Percentiles rank a stretch among this genome's conserved stretches.
These are phyloP conservation scores for Lichtheimia ramosa DNA, from an alignment of 371 early-diverging fungal species.

Conservation along the genomic window DNA sequence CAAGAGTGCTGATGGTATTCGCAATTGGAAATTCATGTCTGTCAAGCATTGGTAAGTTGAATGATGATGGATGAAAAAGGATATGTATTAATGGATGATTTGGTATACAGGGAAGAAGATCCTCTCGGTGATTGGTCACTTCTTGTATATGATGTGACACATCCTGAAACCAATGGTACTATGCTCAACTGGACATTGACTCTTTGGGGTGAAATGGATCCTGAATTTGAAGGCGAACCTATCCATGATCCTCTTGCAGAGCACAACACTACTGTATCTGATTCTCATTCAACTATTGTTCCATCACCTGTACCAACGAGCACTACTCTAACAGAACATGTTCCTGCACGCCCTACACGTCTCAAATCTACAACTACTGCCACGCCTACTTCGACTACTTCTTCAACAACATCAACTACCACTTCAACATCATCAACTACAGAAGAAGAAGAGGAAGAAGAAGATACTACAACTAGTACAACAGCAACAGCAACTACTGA, in stretches of 20 bases:
- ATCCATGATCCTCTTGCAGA: slow-evolving; percentile 15
- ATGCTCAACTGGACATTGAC: slow-evolving; percentile 68
- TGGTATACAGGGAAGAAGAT: slow-evolving; percentile 74
- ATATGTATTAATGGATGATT: background rate
- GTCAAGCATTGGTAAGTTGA: slow-evolving; percentile 90
- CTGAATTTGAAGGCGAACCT: slow-evolving; percentile 30
- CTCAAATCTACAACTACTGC: slow-evolving; percentile 14
- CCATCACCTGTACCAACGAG: background rate
- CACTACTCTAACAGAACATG: slow-evolving; percentile 3
- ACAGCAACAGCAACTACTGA: too few species aligned
- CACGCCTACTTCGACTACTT: background rate
- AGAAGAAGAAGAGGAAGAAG: background rate
- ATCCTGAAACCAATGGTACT: slow-evolving; percentile 40
- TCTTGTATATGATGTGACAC: slow-evolving; percentile 56
- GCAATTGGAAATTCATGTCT: slow-evolving; percentile 93
- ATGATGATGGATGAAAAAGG: too few species aligned
- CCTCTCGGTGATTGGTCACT: slow-evolving; percentile 86
- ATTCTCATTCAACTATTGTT: slow-evolving; percentile 1
- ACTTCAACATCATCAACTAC: background rate
- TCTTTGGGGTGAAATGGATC: slow-evolving; percentile 64
- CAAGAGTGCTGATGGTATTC: slow-evolving; percentile 68
- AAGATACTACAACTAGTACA: background rate
- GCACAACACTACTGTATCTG: slow-evolving; percentile 6
- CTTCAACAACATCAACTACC: background rate
- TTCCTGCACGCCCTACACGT: slow-evolving; percentile 17